Base-by-base conservation (phyloP, 495 filamentous ascomycete genomes). In the Xylaria grammica region DNA sequence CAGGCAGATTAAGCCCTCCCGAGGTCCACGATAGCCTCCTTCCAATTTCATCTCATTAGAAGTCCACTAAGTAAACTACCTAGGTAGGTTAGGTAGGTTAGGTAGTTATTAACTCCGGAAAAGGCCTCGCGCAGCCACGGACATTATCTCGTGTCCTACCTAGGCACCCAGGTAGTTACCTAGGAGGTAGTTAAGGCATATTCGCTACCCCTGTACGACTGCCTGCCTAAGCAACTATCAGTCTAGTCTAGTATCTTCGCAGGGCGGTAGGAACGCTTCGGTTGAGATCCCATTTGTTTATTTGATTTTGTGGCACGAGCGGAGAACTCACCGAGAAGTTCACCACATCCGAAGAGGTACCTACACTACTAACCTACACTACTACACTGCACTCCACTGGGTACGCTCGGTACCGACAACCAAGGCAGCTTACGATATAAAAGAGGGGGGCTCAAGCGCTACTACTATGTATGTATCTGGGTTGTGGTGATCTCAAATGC, bases 141-240 rank as follows among this genome's bases (percentile, higher is more conserved):
- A 29, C n/a, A 1, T 7, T 32, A 9, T 53, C 51, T n/a, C n/a
- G n/a, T n/a, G n/a, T n/a, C n/a, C n/a, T n/a, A n/a, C n/a, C 34
- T 36, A 36, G 34, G 34, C 11, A 36, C 40, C n/a, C n/a, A 15
- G 15, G 40, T 6, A 42, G 40, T 42, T 17, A 9, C 15, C n/a
- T n/a, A n/a, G n/a, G n/a, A 42, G 13, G 17, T 55, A 26, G 17
- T 55, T 32, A 56, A 30, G 53, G 36, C 54, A 57, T 45, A 19
- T 42, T 57, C 17, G 36, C 38, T 30, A 45, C 38, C 54, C 36
- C 54, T 57, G 54, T 24, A 52, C 26, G 10, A 44, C 17, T 20
- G 15, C 24, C 26, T 30, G 20, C 54, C 54, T 57, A 30, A 19
- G 20, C 29, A 27, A 1, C 4, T 56, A 56, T 1, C 15, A n/a